Percentiles rank a stretch among this genome's conserved stretches.
Conservation (phyloP, 257 asterid species). For the Solanum clarkiae region DNA sequence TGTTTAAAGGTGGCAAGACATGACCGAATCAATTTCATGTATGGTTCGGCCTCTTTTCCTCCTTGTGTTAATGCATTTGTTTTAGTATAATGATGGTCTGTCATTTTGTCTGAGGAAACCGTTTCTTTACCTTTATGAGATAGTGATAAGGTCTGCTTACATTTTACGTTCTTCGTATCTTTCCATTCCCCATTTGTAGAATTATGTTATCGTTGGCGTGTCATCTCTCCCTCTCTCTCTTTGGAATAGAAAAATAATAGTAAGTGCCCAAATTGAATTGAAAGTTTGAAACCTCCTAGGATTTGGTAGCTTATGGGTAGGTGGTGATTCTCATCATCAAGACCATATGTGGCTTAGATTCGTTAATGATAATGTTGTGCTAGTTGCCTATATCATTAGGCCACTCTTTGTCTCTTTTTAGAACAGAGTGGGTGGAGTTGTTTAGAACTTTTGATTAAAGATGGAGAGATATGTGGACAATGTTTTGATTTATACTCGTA, state of each 20-base stretch:
- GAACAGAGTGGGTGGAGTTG: background rate
- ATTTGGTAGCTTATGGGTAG: background rate
- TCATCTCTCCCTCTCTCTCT: background rate
- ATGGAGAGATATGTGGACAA: background rate
- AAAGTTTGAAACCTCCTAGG: background rate
- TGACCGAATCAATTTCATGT: background rate
- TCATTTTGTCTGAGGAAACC: too few relatives aligned
- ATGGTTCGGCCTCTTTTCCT: background rate
- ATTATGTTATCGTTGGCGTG: too few relatives aligned
- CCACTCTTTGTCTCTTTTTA: background rate
- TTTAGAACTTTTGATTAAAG: background rate
- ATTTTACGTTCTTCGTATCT: too few relatives aligned
- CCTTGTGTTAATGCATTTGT: background rate
- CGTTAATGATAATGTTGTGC: background rate
- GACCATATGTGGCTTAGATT: background rate
- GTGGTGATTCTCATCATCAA: background rate
- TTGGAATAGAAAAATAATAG: background rate
- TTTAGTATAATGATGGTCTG: background rate
- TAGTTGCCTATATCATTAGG: background rate
- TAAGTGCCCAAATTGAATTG: background rate
- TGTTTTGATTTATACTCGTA: background rate
- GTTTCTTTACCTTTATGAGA: too few relatives aligned
- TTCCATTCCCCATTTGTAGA: too few relatives aligned
- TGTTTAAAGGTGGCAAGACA: background rate
- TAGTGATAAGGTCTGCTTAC: too few relatives aligned